Evolutionary conservation across 768 basidiomycete species (phyloP), one percentile per base, ranked within the genome.

Genomic region (Termitomyces eurrhizus): DNA sequence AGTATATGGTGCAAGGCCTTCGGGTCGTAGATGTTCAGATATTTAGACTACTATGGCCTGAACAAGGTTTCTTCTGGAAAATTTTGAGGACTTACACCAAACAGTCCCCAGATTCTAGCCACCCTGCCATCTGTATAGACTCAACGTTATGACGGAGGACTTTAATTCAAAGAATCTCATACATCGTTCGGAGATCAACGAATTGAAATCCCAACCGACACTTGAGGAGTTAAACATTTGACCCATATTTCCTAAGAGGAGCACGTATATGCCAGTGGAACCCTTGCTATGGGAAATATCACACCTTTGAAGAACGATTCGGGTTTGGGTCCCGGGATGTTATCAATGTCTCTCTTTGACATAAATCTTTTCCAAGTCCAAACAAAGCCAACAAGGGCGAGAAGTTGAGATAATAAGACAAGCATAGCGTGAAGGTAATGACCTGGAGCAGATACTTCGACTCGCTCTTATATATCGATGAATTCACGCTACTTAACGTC

Each of bases 1-100:
- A 55, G 54, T 12, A 55, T 44, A 41, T 55, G 54, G 29, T 55
- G 54, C 41, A 55, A 29, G n/a, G 41, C 54, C 18, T 55, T 55
- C 29, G 54, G 41, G 29, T 55, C 54, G 13, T 55, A 32, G 13
- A 42, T 26, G 9, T 32, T 29, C 29, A 55, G 29, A 44, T 21
- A 55, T 18, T 14, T 55, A 21, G 54, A 42, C 54, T 55, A 13
- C 6, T 33, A 55, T 14, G 29, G 11, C 7, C 7, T 42, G 12
- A 55, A 21, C 29, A 55, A 42, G 2, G 12, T n/a, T 13, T 33
- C n/a, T 2, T 18, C n/a, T 33, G 18, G 2, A 6, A 12, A 12
- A 29, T 33, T 3, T 5, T n/a, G 42, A 13, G 0, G 11, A 42
- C 41, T 32, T 44, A 55, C 54, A 32, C 54, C 54, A 14, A 55